phyloP scores from a whole-genome alignment of 2,329 filamentous ascomycete genomes.

The Rutstroemia sydowiana region DNA sequence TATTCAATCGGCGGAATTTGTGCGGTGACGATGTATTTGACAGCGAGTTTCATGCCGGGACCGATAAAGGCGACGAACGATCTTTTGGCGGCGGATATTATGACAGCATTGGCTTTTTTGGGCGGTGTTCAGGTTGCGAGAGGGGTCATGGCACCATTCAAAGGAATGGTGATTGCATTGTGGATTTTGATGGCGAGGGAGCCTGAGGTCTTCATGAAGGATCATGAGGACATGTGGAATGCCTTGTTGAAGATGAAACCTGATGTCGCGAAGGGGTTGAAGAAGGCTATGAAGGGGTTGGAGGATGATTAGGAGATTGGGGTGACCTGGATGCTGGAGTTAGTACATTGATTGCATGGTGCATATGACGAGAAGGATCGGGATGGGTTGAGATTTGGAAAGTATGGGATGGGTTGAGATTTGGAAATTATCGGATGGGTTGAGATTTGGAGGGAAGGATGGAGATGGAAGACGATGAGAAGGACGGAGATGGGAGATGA shows the following conservation, averaged over 20 bases:
- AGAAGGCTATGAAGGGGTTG: too few species aligned
- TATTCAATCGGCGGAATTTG: neutral
- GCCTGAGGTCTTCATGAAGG: neutral
- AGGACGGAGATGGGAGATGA: too few species aligned
- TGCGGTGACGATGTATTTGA: neutral
- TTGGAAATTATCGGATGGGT: too few species aligned
- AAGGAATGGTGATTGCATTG: neutral
- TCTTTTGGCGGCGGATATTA: neutral
- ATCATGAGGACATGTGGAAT: constrained; percentile 2
- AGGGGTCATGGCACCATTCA: constrained; percentile 1
- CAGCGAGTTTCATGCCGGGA: neutral
- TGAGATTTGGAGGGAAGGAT: too few species aligned
- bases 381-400: too few species aligned
- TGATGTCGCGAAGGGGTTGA: neutral
- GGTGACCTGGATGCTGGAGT: too few species aligned
- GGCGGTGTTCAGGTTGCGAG: constrained; percentile 1
- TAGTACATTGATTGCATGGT: too few species aligned
- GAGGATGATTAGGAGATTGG: too few species aligned
- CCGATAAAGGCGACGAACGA: neutral
- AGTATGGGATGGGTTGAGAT: too few species aligned
- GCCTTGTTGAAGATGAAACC: neutral
- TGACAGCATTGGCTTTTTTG: neutral
- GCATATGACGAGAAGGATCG: too few species aligned
- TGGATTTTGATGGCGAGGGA: constrained; percentile 3
- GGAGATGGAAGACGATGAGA: too few species aligned